Percentiles rank a stretch among this genome's conserved stretches.
Conservation (phyloP, 2,329 filamentous ascomycete genomes). For the Neocatenulostroma microsporum region DNA sequence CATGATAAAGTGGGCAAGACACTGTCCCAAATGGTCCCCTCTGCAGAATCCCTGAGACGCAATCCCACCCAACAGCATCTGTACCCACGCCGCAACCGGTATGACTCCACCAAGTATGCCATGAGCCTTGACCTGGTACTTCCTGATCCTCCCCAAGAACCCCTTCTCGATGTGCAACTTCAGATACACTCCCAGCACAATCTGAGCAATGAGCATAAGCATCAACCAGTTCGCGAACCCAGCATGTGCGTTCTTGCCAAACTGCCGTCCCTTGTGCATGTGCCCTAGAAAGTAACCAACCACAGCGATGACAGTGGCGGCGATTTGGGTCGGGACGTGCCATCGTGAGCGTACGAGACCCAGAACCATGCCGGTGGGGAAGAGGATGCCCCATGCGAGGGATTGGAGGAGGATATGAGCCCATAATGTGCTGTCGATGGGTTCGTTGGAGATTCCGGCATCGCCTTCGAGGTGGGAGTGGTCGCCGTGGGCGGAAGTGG, state of each 20-base stretch:
- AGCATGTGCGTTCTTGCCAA: constrained; percentile 71
- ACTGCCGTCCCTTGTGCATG: constrained; percentile 80
- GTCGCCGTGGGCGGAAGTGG: constrained; percentile 43
- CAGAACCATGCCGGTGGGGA: constrained; percentile 90
- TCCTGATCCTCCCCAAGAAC: constrained; percentile 67
- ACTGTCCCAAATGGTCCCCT: constrained; percentile 84
- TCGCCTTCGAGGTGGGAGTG: constrained; percentile 59
- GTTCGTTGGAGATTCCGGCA: constrained; percentile 60
- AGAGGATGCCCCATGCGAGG: constrained; percentile 81
- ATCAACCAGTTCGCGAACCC: constrained; percentile 74
- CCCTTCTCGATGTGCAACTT: constrained; percentile 83
- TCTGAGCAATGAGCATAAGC: constrained; percentile 67
- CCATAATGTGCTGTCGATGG: constrained; percentile 84
- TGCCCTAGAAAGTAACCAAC: constrained; percentile 89
- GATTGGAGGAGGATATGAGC: constrained; percentile 85
- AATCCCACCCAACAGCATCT: constrained; percentile 95
- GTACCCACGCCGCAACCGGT: constrained; percentile 78
- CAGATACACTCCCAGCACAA: constrained; percentile 75
- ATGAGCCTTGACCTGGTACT: constrained; percentile 63
- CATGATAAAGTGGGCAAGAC: constrained; percentile 97
- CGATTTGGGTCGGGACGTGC: constrained; percentile 82
- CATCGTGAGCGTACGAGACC: constrained; percentile 84
- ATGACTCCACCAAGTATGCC: constrained; percentile 78
- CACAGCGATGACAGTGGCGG: constrained; percentile 67
- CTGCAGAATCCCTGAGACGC: constrained; percentile 88